phyloP scores from a whole-genome alignment of 1,284 basidiomycete genomes.

The Stygiomarasmius scandens region DNA sequence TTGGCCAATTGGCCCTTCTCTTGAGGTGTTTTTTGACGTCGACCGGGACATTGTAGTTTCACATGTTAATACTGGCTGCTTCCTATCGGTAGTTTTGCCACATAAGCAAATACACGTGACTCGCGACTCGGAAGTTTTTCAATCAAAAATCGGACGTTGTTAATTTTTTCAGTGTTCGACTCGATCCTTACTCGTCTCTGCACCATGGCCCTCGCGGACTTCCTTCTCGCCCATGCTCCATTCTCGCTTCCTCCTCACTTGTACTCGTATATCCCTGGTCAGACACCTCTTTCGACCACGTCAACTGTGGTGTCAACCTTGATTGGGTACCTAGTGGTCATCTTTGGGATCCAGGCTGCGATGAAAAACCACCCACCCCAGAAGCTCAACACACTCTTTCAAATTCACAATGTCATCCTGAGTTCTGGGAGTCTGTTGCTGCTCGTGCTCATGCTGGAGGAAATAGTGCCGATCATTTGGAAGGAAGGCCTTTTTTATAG shows the following conservation, averaged over 20 bases:
- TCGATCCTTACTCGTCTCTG: constrained; percentile 26
- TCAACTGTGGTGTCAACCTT: constrained; percentile 74
- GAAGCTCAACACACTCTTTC: constrained; percentile 88
- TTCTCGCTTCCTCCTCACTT: constrained; percentile 62
- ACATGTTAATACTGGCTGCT: background rate
- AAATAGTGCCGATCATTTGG: constrained; percentile 79
- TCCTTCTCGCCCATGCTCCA: constrained; percentile 60
- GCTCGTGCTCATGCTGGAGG: constrained; percentile 87
- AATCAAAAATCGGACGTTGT: background rate
- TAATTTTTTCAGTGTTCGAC: constrained; percentile 5
- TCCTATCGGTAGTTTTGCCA: too few relatives aligned
- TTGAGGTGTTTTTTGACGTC: too few relatives aligned
- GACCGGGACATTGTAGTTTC: too few relatives aligned
- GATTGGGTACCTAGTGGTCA: constrained; percentile 81
- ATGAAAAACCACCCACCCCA: constrained; percentile 80
- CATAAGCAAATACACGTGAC: background rate
- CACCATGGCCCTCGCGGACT: constrained; percentile 75
- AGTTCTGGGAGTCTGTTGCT: constrained; percentile 82
- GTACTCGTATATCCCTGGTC: constrained; percentile 70
- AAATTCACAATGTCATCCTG: constrained; percentile 90
- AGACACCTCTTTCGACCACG: constrained; percentile 82
- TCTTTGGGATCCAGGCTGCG: constrained; percentile 85
- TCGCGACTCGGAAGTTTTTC: too few relatives aligned
- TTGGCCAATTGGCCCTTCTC: too few relatives aligned
- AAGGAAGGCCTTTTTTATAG: constrained; percentile 74